phyloP scores from a whole-genome alignment of 345 rosid genomes.

The Sonneratia caseolaris region DNA sequence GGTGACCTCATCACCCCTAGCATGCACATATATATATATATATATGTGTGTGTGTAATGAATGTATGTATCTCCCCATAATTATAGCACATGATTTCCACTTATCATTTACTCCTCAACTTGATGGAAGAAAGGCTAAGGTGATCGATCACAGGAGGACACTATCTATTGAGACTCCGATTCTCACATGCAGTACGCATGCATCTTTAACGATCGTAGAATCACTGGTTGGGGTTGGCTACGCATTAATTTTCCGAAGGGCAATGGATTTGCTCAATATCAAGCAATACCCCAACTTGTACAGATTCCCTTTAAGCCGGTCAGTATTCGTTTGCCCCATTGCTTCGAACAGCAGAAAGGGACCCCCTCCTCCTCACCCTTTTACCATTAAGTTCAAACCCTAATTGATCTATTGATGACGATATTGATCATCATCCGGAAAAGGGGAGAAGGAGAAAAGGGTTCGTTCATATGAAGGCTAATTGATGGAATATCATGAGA shows the following conservation, averaged over 20 bases:
- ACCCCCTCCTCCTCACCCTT: neutral
- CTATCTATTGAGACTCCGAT: too few species aligned
- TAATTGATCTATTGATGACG: constrained; percentile 22
- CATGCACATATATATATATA: too few species aligned
- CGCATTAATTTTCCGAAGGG: neutral
- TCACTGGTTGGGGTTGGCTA: neutral
- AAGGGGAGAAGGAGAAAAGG: neutral
- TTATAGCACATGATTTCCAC: too few species aligned
- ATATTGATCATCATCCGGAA: constrained; percentile 13
- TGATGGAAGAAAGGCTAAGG: too few species aligned
- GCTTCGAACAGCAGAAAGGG: neutral
- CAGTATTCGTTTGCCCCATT: neutral
- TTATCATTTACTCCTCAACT: too few species aligned
- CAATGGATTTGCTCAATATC: neutral
- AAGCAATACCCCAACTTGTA: constrained; percentile 6
- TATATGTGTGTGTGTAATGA: neutral
- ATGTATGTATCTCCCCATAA: too few species aligned
- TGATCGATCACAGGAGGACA: too few species aligned
- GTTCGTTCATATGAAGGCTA: constrained; percentile 13
- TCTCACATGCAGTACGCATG: too few species aligned
- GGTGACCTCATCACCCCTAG: too few species aligned
- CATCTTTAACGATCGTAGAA: neutral
- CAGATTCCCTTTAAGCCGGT: neutral
- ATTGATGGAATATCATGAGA: constrained; percentile 51
- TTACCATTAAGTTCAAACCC: constrained; percentile 9